These are phyloP conservation scores for Sarcodon sp. DNA, from an alignment of 768 basidiomycete species.

Conservation along the genomic window DNA sequence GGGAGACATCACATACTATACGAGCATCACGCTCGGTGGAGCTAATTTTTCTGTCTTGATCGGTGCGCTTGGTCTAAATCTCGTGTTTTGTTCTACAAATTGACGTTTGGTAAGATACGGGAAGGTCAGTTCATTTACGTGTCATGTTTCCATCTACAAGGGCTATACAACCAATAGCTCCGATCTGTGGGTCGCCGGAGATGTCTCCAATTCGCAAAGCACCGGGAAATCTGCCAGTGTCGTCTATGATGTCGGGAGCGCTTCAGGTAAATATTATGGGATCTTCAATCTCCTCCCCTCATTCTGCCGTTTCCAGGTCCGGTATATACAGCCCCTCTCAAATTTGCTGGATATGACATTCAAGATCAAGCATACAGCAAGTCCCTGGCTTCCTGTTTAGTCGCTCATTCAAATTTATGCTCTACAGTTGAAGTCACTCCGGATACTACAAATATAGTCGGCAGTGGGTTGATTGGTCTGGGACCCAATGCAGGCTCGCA, in stretches of 20 bases:
- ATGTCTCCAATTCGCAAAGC: slow-evolving; percentile 23
- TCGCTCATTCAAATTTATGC: not conserved
- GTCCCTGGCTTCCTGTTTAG: slow-evolving; percentile 6
- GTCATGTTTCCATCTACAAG: not conserved
- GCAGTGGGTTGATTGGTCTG: slow-evolving; percentile 36
- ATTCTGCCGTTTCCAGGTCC: slow-evolving; percentile 18
- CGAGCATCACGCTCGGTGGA: slow-evolving; percentile 27
- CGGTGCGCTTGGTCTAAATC: not conserved
- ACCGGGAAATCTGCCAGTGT: slow-evolving; percentile 27
- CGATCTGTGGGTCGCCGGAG: slow-evolving; percentile 46
- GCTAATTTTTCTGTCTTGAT: slow-evolving; percentile 20
- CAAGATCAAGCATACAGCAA: slow-evolving; percentile 35
- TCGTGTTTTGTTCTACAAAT: no score
- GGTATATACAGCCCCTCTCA: slow-evolving; percentile 28
- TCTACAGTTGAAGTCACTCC: slow-evolving; percentile 27
- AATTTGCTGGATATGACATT: slow-evolving; percentile 31
- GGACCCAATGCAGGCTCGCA: slow-evolving; percentile 48
- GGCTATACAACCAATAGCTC: slow-evolving; percentile 28
- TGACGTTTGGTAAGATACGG: slow-evolving; percentile 20
- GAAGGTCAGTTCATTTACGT: slow-evolving; percentile 19
- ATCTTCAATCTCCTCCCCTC: not conserved
- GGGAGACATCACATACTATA: slow-evolving; percentile 21
- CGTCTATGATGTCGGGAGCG: slow-evolving; percentile 40
- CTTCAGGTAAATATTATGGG: slow-evolving; percentile 25
- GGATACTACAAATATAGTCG: slow-evolving; percentile 16